These are phyloP conservation scores for Yamadazyma dushanensis DNA, from an alignment of 1,139 yeast species.

Conservation along the genomic window DNA sequence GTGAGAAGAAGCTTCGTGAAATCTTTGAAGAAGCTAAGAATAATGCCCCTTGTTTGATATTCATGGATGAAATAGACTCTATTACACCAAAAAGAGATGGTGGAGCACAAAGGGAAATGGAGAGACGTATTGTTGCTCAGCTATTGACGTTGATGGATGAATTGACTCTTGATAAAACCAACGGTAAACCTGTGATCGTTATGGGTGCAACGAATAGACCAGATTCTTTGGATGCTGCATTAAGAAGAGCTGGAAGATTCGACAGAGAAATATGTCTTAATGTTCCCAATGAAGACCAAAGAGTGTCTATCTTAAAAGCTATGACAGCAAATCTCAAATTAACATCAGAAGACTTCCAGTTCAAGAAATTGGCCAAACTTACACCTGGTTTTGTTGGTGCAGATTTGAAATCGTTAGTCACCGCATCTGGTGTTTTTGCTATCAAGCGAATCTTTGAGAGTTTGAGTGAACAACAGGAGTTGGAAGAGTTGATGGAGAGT, in stretches of 20 bases:
- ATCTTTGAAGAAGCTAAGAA: constrained; percentile 89
- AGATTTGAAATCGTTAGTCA: constrained; percentile 87
- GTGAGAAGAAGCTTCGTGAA: constrained; percentile 91
- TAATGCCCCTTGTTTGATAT: constrained; percentile 88
- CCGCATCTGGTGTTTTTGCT: constrained; percentile 95
- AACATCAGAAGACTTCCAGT: constrained; percentile 67
- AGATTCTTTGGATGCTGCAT: constrained; percentile 48
- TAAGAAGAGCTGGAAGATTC: constrained; percentile 50
- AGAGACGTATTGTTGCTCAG: constrained; percentile 94
- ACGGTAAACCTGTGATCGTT: constrained; percentile 79
- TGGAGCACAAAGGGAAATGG: constrained; percentile 98
- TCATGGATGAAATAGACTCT: constrained; percentile 96
- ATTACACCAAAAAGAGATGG: constrained; percentile 96
- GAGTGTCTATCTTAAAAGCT: constrained; percentile 72
- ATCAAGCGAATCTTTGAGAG: constrained; percentile 80
- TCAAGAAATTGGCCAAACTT: constrained; percentile 72
- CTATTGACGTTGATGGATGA: constrained; percentile 93
- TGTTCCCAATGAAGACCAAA: constrained; percentile 87
- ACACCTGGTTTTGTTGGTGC: constrained; percentile 99
- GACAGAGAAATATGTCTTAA: constrained; percentile 61
- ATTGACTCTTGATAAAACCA: constrained; percentile 80
- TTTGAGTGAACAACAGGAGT: constrained; percentile 36
- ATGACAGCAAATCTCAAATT: constrained; percentile 70
- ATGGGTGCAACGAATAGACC: constrained; percentile 53
- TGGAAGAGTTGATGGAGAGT: constrained; percentile 18